These are phyloP conservation scores for Potentilla sterilis DNA, from an alignment of 306 rosid genomes.

Conservation along the genomic window DNA sequence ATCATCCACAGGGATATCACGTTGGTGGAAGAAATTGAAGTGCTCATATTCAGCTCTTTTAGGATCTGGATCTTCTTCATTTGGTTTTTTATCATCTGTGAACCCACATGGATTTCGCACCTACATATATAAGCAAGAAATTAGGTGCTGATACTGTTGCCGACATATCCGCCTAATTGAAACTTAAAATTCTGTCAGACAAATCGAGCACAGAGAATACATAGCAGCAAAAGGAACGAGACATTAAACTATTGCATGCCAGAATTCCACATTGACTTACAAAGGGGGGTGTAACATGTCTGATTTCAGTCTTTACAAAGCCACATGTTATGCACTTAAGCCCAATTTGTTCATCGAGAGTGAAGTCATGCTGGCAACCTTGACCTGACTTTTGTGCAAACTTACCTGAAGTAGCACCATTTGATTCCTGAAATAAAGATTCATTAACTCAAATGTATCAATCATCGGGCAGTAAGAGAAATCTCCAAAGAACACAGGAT, in stretches of 20 bases:
- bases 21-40: constrained; percentile 31
- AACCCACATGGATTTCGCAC: constrained; percentile 43
- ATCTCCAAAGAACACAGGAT: constrained; percentile 60
- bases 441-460: constrained; percentile 27
- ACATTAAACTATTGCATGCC: constrained; percentile 10
- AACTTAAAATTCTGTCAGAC: neutral
- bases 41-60: constrained; percentile 47
- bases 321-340: constrained; percentile 68
- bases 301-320: constrained; percentile 58
- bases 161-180: neutral
- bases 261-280: constrained; percentile 55
- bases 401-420: constrained; percentile 24
- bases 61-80: constrained; percentile 36
- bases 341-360: constrained; percentile 75
- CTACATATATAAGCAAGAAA: constrained; percentile 41
- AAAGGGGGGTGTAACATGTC: constrained; percentile 63
- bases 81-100: constrained; percentile 49
- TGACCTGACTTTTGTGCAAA: constrained; percentile 8
- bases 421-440: constrained; percentile 52
- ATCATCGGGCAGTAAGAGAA: constrained; percentile 64
- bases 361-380: constrained; percentile 60
- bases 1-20: constrained; percentile 31
- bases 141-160: constrained; percentile 15
- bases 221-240: neutral
- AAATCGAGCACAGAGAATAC: neutral